A percentile compares a stretch with the other conserved stretches of the same genome.
Conservation (phyloP, 306 rosid species). For the Ziziphus jujuba region DNA sequence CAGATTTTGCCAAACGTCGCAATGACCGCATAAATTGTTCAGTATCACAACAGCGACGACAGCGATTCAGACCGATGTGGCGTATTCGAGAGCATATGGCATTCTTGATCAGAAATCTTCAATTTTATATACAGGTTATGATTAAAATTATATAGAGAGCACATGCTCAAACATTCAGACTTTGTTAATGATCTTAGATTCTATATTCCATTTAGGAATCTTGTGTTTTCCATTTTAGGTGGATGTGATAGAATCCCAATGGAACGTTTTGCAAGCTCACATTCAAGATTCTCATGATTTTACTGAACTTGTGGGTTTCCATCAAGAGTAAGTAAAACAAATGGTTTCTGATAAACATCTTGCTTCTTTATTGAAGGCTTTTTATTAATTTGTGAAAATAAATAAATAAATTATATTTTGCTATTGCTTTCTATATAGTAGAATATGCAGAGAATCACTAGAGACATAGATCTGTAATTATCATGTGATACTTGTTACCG, state of each 20-base stretch:
- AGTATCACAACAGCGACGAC: slow-evolving; percentile 53
- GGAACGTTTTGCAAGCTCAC: slow-evolving; percentile 90
- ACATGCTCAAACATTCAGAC: background rate
- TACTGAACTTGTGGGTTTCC: slow-evolving; percentile 84
- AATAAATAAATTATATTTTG: background rate
- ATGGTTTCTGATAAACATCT: slow-evolving; percentile 21
- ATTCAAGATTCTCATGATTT: slow-evolving; percentile 93
- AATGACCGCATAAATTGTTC: slow-evolving; percentile 51
- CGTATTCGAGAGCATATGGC: slow-evolving; percentile 85
- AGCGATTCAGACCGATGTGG: slow-evolving; percentile 83
- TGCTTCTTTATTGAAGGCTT: background rate
- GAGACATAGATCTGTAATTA: background rate
- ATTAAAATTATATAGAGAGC: slow-evolving; percentile 5
- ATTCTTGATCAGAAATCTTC: slow-evolving; percentile 96
- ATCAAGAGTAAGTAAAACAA: slow-evolving; percentile 72
- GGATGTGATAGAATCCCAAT: slow-evolving; percentile 95
- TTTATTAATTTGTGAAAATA: background rate
- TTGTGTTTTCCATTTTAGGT: slow-evolving; percentile 46
- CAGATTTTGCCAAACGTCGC: slow-evolving; percentile 63
- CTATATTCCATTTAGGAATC: background rate
- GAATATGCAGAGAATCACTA: slow-evolving; percentile 9
- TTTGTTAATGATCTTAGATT: background rate
- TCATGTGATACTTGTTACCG: slow-evolving; percentile 9
- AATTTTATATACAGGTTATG: slow-evolving; percentile 89
- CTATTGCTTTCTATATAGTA: slow-evolving; percentile 9